Conservation (phyloP, 331 rosid genomes). For the Pyrus hybrid region DNA sequence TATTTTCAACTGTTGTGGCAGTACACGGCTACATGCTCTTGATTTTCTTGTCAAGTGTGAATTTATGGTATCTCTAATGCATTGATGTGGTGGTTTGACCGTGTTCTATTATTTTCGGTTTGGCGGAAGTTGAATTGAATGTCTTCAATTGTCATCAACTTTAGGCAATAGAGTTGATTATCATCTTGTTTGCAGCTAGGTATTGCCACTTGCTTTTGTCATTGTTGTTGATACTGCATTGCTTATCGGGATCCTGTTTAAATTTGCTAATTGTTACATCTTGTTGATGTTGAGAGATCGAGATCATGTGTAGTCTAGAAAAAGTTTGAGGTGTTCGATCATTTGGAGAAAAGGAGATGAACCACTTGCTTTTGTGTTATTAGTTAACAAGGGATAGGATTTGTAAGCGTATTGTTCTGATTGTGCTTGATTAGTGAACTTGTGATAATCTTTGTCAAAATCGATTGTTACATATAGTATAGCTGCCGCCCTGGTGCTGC, state of each 20-base stretch:
- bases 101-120: not conserved
- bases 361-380: not conserved
- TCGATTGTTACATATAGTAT: not conserved
- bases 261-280: not conserved
- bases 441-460: not conserved
- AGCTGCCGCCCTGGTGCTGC: not conserved
- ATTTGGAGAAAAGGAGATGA: not conserved
- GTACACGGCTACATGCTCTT: not conserved
- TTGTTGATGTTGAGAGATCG: not conserved
- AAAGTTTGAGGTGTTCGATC: not conserved
- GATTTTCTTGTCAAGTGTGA: not conserved
- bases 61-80: not conserved
- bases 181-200: not conserved
- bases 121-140: not conserved
- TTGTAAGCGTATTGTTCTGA: no score
- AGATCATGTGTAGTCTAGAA: not conserved
- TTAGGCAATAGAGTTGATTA: not conserved
- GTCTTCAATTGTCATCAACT: not conserved
- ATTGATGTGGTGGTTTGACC: not conserved
- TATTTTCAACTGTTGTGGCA: not conserved
- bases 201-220: not conserved
- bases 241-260: not conserved
- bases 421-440: not conserved
- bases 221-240: not conserved
- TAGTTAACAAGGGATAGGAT: not conserved